Conservation (phyloP, 257 asterid genomes). For the Leptodermis oblonga region DNA sequence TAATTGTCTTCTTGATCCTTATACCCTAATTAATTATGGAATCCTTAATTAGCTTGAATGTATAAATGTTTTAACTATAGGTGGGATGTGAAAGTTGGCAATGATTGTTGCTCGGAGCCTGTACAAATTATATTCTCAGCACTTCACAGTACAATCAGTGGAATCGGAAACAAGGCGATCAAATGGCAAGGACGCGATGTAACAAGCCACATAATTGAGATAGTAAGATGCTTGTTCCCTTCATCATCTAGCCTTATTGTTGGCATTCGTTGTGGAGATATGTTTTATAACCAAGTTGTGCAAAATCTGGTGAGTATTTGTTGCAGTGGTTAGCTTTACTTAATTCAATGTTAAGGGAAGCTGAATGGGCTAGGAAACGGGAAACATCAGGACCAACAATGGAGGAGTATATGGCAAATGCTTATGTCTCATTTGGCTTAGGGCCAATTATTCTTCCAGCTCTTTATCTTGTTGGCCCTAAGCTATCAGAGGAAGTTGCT, state of each 20-base stretch:
- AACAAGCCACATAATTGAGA: conserved; percentile 52
- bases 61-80: conserved; percentile 29
- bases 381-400: conserved; percentile 42
- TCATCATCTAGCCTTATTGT: not conserved
- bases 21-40: conserved; percentile 11
- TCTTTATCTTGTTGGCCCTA: conserved; percentile 74
- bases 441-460: conserved; percentile 80
- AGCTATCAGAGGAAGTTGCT: conserved; percentile 65
- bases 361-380: conserved; percentile 63
- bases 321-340: conserved; percentile 75
- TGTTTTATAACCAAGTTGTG: not conserved
- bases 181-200: conserved; percentile 50
- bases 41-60: not conserved
- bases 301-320: conserved; percentile 2
- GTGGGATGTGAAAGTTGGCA: conserved; percentile 62
- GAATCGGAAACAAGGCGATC: conserved; percentile 53
- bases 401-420: conserved; percentile 70
- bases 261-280: not conserved
- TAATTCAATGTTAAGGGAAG: conserved; percentile 69
- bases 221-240: conserved; percentile 43
- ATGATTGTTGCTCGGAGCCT: conserved; percentile 49
- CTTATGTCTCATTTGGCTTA: conserved; percentile 69
- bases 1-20: conserved; percentile 22
- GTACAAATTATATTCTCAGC: conserved; percentile 70
- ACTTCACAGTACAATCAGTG: conserved; percentile 49